Base-by-base conservation (phyloP, 768 basidiomycete species). In the Boletus fagicola region DNA sequence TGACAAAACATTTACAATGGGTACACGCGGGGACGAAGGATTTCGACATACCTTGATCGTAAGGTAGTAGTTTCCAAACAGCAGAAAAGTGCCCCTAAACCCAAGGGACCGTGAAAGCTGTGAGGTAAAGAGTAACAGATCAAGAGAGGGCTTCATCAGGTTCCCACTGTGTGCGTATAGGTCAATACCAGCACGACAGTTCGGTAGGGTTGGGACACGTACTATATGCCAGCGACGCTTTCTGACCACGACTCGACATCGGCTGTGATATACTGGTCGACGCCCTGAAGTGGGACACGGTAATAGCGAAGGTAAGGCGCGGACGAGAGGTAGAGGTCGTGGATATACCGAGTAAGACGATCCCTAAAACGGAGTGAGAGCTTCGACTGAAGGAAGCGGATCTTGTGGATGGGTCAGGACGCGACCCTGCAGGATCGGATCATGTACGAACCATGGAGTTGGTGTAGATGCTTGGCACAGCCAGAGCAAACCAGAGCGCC, bases 391-490 rank as follows among this genome's bases (percentile, higher is more conserved):
- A 98, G 78, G 68, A 94, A 89, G 6, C 89, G 87, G 58, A 97
- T 90, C 93, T 94, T 59, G 10, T 20, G 26, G n/a, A 5, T 16
- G 6, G 0, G 49, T 39, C 28, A 65, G 38, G 18, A 28, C 6
- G 3, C 12, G 15, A 3, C 2, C 16, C 24, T 12, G 43, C 11
- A 31, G 31, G 22, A 16, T 12, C 16, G 4, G 5, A 30, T 0
- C 0, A 15, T 12, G 11, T 10, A 58, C 76, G 49, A 33, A 91
- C 92, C 92, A 98, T 94, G 2, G 92, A 87, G 68, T 98, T 98
- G 0, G 96, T 98, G 69, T 94, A 94, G 22, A 93, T 94, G 67
- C 91, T 93, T 0, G 96, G 96, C 26, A 98, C 80, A 2, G 94
- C 93, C 11, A 98, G 79, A 11, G 85, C 76, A 67, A 95, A 97